These are phyloP conservation scores for Botrytis medusae DNA, from an alignment of 2,329 filamentous ascomycete species.

Conservation along the genomic window DNA sequence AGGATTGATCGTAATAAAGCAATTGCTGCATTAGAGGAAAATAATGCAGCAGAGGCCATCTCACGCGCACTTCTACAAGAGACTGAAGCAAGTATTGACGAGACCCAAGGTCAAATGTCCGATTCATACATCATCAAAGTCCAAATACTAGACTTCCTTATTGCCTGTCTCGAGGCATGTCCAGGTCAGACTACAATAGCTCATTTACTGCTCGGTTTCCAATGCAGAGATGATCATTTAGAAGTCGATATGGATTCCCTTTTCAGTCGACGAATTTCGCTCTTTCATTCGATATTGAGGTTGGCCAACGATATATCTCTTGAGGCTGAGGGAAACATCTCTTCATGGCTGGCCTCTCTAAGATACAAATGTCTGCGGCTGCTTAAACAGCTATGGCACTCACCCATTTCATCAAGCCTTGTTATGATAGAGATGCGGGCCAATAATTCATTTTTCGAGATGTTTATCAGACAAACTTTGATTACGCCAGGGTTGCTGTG, in stretches of 20 bases:
- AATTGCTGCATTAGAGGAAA: constrained; percentile 74
- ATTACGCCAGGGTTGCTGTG: constrained; percentile 69
- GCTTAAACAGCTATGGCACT: constrained; percentile 79
- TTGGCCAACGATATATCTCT: constrained; percentile 67
- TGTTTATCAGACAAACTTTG: constrained; percentile 70
- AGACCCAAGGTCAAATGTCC: constrained; percentile 67
- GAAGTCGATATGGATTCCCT: constrained; percentile 66
- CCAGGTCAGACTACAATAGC: constrained; percentile 82
- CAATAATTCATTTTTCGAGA: constrained; percentile 75
- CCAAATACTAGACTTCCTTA: constrained; percentile 82
- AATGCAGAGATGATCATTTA: constrained; percentile 69
- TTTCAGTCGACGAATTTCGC: constrained; percentile 69
- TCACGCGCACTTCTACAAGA: constrained; percentile 69
- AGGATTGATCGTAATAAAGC: constrained; percentile 71
- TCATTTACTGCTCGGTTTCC: constrained; percentile 86
- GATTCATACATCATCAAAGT: constrained; percentile 79
- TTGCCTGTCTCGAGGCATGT: constrained; percentile 72
- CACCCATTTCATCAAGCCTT: constrained; percentile 71
- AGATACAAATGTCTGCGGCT: constrained; percentile 71
- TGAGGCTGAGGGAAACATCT: constrained; percentile 56
- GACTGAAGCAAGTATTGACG: constrained; percentile 67
- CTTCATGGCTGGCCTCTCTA: constrained; percentile 67
- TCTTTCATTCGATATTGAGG: constrained; percentile 79
- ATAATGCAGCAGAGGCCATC: constrained; percentile 75
- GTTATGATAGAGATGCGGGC: constrained; percentile 77